A percentile compares a stretch with the other conserved stretches of the same genome.
These are phyloP conservation scores for Vigna unguiculata DNA, from an alignment of 306 rosid genomes.

Conservation along the genomic window DNA sequence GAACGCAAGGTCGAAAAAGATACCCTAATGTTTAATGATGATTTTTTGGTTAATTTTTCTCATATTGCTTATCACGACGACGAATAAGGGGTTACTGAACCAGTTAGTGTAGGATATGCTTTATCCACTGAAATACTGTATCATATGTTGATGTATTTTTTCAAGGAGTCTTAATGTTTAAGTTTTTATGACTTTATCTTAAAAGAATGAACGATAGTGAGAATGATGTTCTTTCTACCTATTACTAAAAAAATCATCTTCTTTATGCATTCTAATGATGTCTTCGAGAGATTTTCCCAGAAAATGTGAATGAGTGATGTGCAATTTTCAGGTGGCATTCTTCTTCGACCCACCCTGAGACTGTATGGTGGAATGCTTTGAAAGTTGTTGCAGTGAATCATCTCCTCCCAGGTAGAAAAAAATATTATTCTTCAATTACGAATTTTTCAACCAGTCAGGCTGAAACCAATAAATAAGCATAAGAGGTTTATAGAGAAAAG, in stretches of 20 bases:
- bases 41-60: no score
- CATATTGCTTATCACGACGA: no score
- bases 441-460: not conserved
- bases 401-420: constrained; percentile 67
- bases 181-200: not conserved
- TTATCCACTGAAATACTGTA: constrained; percentile 14
- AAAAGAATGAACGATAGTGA: constrained; percentile 6
- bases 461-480: not conserved
- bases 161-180: not conserved
- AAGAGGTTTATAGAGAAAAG: not conserved
- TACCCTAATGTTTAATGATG: no score
- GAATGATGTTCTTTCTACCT: constrained; percentile 21
- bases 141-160: constrained; percentile 17
- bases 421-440: not conserved
- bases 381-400: constrained; percentile 77
- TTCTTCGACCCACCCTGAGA: constrained; percentile 75
- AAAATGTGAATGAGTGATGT: constrained; percentile 15
- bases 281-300: constrained; percentile 11
- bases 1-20: no score
- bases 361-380: constrained; percentile 71
- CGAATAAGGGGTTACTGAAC: no score
- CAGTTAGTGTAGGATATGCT: no score
- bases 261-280: not conserved
- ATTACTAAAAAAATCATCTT: not conserved
- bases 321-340: constrained; percentile 70